Base-by-base conservation (phyloP, 345 rosid genomes). In the Gossypium rotundifolium region DNA sequence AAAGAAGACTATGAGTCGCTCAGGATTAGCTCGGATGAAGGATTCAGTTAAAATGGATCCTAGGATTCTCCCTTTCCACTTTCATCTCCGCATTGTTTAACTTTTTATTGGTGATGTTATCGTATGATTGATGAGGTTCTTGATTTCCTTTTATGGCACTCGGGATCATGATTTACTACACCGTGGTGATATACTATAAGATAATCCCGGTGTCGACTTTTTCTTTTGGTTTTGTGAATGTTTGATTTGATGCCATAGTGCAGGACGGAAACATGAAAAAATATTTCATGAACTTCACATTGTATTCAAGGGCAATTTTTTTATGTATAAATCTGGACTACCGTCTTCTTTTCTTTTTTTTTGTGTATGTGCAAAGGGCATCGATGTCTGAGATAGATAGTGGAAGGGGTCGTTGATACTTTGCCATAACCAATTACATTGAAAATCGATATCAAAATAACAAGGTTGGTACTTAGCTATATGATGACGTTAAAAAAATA, bases 41-140 rank as follows among this genome's bases (percentile, higher is more conserved):
- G 52, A 27, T 73, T 49, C 11, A 17, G 48, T 48, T 55, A 33
- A 67, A 55, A 67, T 64, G 33, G 73, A 53, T 63, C n/a, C 14
- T 71, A 46, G 55, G 23, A 33, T 63, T 63, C 22, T 57, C 42
- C 49, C 14, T 67, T 42, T n/a, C 54, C 13, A 44, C 25, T 67
- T 29, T 22, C 62, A 52, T 46, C 62, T n/a, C 14, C 45, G 4
- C 60, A 29, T 40, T 46, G 22, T 18, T 11, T 13, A 22, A 11
- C 53, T 60, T 57, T 57, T 59, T 71, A 45, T 70, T 22, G 23
- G 23, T 63, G 62, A 49, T 18, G 54, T 58, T 63, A 29, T 51
- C 72, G 46, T 77, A 45, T 57, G 59, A 49, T 64, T 42, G 72
- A 70, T 61, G 62, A 61, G 71, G 55, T 40, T 66, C 49, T 62